Base-by-base conservation (phyloP, 306 rosid species). In the Ceratonia siliqua region DNA sequence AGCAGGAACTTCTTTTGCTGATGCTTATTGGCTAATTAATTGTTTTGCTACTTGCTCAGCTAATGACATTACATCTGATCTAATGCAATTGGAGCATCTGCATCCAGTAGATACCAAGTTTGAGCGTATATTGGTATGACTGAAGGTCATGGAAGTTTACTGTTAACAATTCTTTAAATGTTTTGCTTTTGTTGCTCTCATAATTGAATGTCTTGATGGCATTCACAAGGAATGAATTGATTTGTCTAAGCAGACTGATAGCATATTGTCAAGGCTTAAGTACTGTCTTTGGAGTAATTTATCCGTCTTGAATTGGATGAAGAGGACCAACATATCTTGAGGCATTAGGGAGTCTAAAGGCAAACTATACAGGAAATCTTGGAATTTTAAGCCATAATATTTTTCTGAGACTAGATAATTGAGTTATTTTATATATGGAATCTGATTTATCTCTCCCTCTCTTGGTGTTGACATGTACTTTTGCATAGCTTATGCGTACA, bases 121-220 rank as follows among this genome's bases (percentile, higher is more conserved):
- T 82, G 78, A 89, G 80, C 90, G 97, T 79, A 88, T 94, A 84
- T 76, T 91, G 96, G 98, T 94, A 91, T 79, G 96, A 39, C 64
- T 28, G 27, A 67, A 39, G 58, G 68, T 64, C 63, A 14, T 78
- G 20, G 32, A 50, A 79, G 48, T 32, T 79, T 79, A 48, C 68
- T 54, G 18, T 43, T 78, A 21, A 18, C 15, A 17, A 24, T 53
- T 66, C 50, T 36, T 54, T 42, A 7, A 11, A 63, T 78, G 27
- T 68, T 82, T 58, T 55, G 27, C 53, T 39, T 62, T 17, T 13
- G 42, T 70, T 17, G 14, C 24, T 73, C 63, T 56, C 70, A 53
- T 76, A 30, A 63, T 79, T 73, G 49, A 56, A 24, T 58, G 62
- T 52, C 68, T 36, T 39, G 52, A 70, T 66, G 61, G 52, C 55